Evolutionary conservation across 768 basidiomycete genomes (phyloP), one percentile per base, ranked within the genome.

Genomic region (Scleroderma citrinum): DNA sequence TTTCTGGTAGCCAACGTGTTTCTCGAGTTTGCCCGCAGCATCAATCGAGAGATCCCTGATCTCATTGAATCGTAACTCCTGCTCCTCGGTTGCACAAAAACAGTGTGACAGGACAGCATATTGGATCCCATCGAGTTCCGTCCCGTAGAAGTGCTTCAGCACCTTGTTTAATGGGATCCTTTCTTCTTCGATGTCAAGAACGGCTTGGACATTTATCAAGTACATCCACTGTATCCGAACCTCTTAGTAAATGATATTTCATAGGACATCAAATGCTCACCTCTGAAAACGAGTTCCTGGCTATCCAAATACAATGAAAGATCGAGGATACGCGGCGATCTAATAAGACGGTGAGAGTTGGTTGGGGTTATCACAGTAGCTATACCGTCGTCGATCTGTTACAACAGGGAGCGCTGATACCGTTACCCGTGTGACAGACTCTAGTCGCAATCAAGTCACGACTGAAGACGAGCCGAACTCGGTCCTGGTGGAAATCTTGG

Each of bases 121-220:
- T 16, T 40, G 45, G 13, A 17, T 24, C 10, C 23, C n/a, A 21
- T 44, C 13, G 34, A 35, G 13, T 1, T 35, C 30, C 19, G 29
- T 44, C 17, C 12, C 20, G 21, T 46, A 35, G 17, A 35, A 35
- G 26, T 29, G 26, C 26, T 29, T 29, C 4, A 29, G 26, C 26
- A 29, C 26, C 26, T 29, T 29, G 4, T 29, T 8, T 8, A 4
- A 5, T 29, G 26, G 26, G 26, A 29, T 8, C 26, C 8, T 29
- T 29, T 29, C 44, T 19, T 23, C 56, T 51, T 29, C 56, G 62
- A 56, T 54, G 56, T 53, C 56, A 55, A 51, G 52, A 29, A 29
- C 8, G 54, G 60, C 60, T 64, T 64, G 62, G 57, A 64, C 59
- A 60, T 50, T 2, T 0, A 47, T 13, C 30, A 37, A 35, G 38